These are phyloP conservation scores for Vigna reflexopilosa DNA, from an alignment of 306 rosid genomes.

Conservation along the genomic window DNA sequence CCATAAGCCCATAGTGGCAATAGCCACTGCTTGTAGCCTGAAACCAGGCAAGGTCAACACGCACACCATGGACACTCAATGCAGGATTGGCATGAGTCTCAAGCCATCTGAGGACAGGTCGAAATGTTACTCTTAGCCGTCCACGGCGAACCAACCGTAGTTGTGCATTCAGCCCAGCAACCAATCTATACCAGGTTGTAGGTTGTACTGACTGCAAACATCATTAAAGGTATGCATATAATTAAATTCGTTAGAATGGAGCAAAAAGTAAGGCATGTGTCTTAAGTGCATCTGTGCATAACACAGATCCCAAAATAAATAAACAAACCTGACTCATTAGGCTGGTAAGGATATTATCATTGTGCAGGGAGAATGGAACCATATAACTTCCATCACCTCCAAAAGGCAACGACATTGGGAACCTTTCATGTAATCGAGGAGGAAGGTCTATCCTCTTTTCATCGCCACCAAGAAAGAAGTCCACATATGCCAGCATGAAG, in stretches of 20 bases:
- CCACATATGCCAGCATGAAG: slow-evolving; percentile 92
- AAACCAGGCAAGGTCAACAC: slow-evolving; percentile 89
- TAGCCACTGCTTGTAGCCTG: slow-evolving; percentile 90
- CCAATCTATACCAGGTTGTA: slow-evolving; percentile 92
- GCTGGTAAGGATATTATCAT: slow-evolving; percentile 91
- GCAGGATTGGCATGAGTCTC: slow-evolving; percentile 92
- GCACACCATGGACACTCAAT: slow-evolving; percentile 68
- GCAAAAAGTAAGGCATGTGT: not conserved
- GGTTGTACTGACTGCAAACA: slow-evolving; percentile 85
- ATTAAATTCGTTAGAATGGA: slow-evolving; percentile 6
- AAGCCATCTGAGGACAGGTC: slow-evolving; percentile 87
- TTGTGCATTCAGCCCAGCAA: slow-evolving; percentile 95
- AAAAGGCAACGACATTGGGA: slow-evolving; percentile 84
- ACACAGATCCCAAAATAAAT: slow-evolving; percentile 35
- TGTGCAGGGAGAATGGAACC: slow-evolving; percentile 92
- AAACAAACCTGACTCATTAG: slow-evolving; percentile 97
- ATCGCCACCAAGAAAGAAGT: slow-evolving; percentile 98
- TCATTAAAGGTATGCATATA: slow-evolving; percentile 26
- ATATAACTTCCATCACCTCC: slow-evolving; percentile 99
- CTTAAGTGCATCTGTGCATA: slow-evolving; percentile 10
- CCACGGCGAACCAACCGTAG: slow-evolving; percentile 92
- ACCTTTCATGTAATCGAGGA: slow-evolving; percentile 79
- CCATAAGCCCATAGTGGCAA: slow-evolving; percentile 89
- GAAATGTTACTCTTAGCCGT: slow-evolving; percentile 83
- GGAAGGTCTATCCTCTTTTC: slow-evolving; percentile 97